Conservation (phyloP, 2,329 filamentous ascomycete species). For the Colletotrichum tabaci region DNA sequence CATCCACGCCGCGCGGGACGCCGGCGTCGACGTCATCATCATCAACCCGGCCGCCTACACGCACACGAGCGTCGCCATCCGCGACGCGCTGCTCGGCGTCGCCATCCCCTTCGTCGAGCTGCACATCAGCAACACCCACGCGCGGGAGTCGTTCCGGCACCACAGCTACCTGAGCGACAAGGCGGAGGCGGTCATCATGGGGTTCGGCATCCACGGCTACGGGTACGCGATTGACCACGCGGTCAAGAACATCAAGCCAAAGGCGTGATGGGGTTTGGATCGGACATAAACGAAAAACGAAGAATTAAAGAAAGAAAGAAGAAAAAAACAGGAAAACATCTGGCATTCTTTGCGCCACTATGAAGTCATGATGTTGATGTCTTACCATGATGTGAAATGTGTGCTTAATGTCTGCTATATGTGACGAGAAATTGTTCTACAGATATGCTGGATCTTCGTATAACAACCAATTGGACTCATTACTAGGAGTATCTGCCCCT, state of each 20-base stretch:
- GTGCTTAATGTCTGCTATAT: too few species aligned
- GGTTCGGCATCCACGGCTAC: conserved; percentile 76
- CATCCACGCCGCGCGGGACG: conserved; percentile 75
- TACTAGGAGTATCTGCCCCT: too few species aligned
- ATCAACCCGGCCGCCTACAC: conserved; percentile 85
- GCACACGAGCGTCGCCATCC: conserved; percentile 81
- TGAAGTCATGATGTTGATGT: too few species aligned
- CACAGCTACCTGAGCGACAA: conserved; percentile 84
- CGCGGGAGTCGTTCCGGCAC: conserved; percentile 73
- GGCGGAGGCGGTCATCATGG: conserved; percentile 80
- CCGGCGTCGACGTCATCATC: conserved; percentile 73
- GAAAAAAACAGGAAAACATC: too few species aligned
- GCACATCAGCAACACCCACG: conserved; percentile 84
- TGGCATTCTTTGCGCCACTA: too few species aligned
- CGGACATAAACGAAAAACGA: too few species aligned
- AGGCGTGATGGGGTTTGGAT: not conserved
- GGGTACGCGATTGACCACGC: conserved; percentile 71
- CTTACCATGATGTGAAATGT: too few species aligned
- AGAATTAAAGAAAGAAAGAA: too few species aligned
- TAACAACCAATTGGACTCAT: too few species aligned
- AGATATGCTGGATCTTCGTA: too few species aligned
- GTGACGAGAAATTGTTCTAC: too few species aligned
- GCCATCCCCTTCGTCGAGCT: conserved; percentile 82
- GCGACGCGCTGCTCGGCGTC: conserved; percentile 81
- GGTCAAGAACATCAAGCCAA: conserved; percentile 60